A percentile compares a stretch with the other conserved stretches of the same genome.
phyloP scores from a whole-genome alignment of 495 filamentous ascomycete species.

The Neurospora hispaniola region DNA sequence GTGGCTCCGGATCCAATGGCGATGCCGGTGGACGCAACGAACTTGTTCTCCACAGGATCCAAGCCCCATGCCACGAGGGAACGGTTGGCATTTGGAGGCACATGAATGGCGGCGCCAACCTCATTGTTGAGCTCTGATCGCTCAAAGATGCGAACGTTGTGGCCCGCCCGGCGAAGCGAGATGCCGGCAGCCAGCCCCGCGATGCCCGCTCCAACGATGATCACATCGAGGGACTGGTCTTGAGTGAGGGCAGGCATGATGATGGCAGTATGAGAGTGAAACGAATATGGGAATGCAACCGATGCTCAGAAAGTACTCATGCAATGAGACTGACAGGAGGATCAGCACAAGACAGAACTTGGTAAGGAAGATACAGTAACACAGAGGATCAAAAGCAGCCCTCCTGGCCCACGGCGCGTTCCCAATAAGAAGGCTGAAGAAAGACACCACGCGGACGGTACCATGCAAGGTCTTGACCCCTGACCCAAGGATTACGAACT shows the following conservation, averaged over 20 bases:
- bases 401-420: neutral
- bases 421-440: neutral
- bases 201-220: slow-evolving; percentile 43
- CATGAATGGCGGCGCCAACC: slow-evolving; percentile 44
- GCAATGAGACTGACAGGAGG: neutral
- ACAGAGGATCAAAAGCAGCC: neutral
- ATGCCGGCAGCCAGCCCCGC: slow-evolving; percentile 43
- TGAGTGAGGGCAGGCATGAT: neutral
- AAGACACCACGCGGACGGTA: neutral
- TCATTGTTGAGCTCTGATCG: slow-evolving; percentile 39
- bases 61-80: slow-evolving; percentile 36
- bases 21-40: slow-evolving; percentile 18
- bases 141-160: slow-evolving; percentile 43
- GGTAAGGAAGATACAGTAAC: neutral
- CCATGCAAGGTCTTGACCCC: neutral
- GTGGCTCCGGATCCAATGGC: slow-evolving; percentile 24
- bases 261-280: neutral
- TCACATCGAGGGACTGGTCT: slow-evolving; percentile 24
- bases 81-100: slow-evolving; percentile 39
- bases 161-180: slow-evolving; percentile 36
- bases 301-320: neutral
- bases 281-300: neutral
- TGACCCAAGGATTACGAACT: neutral
- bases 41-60: slow-evolving; percentile 25
- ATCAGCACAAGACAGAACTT: neutral